Evolutionary conservation across 176 grass and related monocot species (phyloP), one percentile per base, ranked within the genome.

Genomic region (Musa acuminata): DNA sequence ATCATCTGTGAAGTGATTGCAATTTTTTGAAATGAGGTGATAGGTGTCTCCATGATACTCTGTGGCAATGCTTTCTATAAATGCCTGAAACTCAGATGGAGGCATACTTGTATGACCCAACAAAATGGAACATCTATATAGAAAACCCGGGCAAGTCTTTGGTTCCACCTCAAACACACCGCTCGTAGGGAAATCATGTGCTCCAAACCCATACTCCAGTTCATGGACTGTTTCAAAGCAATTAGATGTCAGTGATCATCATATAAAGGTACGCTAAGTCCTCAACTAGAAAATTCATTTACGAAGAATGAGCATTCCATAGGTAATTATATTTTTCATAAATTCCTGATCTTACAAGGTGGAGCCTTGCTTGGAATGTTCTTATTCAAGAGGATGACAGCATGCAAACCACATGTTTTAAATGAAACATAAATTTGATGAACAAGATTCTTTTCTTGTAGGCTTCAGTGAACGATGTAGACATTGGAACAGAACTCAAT

Each of bases 91-190:
- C 82, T 94, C 87, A 49, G 78, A 55, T 24, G 84, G 82, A 62
- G 16, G 70, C 71, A 99, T 50, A 77, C 71, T 87, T 83, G 83
- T 89, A 72, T 0, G 11, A 59, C 88, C 95, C 77, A 99, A 80
- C 25, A 82, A 93, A 85, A 94, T 85, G 0, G 95, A 91, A 76
- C 86, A 86, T 83, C 90, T 89, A 69, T 87, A 99, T 27, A 89
- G 76, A 78, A 91, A 94, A 1, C 90, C 95, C 23, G 90, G 95
- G 52, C 95, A 99, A 13, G 68, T 87, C 79, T 89, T 99, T 16
- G 90, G 95, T 82, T 94, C 95, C 64, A 99, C 88, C 78, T 99
- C 95, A 89, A 99, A 99, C 74, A 99, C 86, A 9, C 90, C 95
- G 78, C 86, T 94, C 73, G 90, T 72, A 0, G 90, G 86, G 58